Evolutionary conservation across 1,284 basidiomycete species (phyloP).

Genomic region (Naganishia albida): DNA sequence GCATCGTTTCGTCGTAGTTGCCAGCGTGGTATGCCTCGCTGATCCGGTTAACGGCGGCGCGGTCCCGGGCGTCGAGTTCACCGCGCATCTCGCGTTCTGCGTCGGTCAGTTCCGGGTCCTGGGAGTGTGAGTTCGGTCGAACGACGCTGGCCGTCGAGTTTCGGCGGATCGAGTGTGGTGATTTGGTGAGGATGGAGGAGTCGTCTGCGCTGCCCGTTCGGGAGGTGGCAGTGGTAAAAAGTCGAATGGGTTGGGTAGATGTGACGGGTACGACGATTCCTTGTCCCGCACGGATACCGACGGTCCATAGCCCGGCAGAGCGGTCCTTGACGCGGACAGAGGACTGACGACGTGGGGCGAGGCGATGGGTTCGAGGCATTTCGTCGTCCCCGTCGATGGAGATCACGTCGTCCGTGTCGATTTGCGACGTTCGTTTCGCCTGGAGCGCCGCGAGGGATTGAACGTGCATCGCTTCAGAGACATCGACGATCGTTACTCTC

Average conservation of each 20-base stretch:
- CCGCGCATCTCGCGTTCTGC: slow-evolving; percentile 8
- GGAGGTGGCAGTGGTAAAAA: slow-evolving; percentile 4
- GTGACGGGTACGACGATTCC: slow-evolving; percentile 11
- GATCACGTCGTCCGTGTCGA: slow-evolving; percentile 1
- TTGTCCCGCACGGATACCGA: slow-evolving; percentile 5
- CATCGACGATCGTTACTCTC: slow-evolving; percentile 7
- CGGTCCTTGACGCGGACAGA: not conserved
- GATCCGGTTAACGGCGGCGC: slow-evolving; percentile 1
- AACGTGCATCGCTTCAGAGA: slow-evolving; percentile 15
- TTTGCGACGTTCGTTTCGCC: not conserved
- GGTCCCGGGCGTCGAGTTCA: slow-evolving; percentile 5
- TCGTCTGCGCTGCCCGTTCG: not conserved
- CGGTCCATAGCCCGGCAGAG: slow-evolving; percentile 4
- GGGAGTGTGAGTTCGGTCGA: not conserved
- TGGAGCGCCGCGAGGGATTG: slow-evolving; percentile 14
- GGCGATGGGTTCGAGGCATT: not conserved
- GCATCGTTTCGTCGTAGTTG: not conserved
- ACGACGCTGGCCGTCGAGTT: slow-evolving; percentile 11
- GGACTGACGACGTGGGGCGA: not conserved
- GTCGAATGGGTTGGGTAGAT: not conserved
- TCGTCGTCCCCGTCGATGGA: too few relatives aligned
- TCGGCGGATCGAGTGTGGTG: not conserved
- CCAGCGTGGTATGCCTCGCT: slow-evolving; percentile 6
- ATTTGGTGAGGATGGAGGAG: not conserved
- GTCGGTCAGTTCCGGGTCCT: not conserved